Evolutionary conservation across 2,329 filamentous ascomycete genomes (phyloP).

Genomic region (Fusarium hostae): DNA sequence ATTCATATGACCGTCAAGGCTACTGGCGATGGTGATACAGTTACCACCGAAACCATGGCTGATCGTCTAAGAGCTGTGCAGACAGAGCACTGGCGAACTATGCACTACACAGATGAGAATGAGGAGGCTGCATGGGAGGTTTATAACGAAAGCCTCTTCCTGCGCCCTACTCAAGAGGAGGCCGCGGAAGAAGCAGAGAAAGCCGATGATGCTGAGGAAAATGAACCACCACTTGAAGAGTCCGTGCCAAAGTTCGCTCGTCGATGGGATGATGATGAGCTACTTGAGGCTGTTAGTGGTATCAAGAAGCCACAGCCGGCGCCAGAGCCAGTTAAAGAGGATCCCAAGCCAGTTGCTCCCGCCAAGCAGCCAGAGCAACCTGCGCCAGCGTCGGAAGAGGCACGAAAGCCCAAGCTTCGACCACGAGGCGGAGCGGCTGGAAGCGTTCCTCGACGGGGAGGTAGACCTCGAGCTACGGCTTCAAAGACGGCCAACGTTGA

Average conservation of each 20-base stretch:
- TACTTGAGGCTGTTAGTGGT: constrained; percentile 60
- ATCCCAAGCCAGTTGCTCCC: constrained; percentile 41
- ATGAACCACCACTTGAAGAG: constrained; percentile 47
- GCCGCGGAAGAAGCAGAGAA: constrained; percentile 30
- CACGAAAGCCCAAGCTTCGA: constrained; percentile 44
- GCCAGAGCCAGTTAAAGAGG: constrained; percentile 43
- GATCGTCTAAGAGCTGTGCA: constrained; percentile 81
- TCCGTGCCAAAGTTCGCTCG: constrained; percentile 54
- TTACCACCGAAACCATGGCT: constrained; percentile 76
- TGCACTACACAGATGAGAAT: constrained; percentile 86
- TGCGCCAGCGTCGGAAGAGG: constrained; percentile 39
- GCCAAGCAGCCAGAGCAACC: constrained; percentile 27
- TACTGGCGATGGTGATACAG: constrained; percentile 72
- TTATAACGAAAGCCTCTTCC: constrained; percentile 77
- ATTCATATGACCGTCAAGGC: constrained; percentile 91
- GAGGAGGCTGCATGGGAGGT: constrained; percentile 78
- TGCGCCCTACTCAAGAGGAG: constrained; percentile 37
- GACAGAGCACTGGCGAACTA: constrained; percentile 81
- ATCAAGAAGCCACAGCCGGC: constrained; percentile 53
- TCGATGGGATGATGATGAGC: constrained; percentile 57
- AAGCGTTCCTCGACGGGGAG: constrained; percentile 44
- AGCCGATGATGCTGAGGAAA: constrained; percentile 29
- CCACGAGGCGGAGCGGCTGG: constrained; percentile 42
- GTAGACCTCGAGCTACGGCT: constrained; percentile 40
- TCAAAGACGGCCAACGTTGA: constrained; percentile 33